Evolutionary conservation across 2,329 filamentous ascomycete species (phyloP).

Genomic region (Penicillium expansum): DNA sequence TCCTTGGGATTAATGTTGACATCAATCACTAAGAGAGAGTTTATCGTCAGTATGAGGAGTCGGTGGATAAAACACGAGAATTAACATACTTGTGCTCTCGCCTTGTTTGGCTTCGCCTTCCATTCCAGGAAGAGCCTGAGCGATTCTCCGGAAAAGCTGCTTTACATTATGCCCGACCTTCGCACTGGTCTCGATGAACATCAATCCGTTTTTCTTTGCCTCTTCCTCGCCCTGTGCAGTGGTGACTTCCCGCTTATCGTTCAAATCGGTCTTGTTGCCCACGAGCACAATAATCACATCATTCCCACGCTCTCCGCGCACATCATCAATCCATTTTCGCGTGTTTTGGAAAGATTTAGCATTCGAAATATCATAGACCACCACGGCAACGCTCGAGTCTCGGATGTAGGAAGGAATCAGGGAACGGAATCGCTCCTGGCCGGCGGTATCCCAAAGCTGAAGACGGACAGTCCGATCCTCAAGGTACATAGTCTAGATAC

Average conservation of each 20-base stretch:
- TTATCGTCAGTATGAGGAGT: conserved; percentile 24
- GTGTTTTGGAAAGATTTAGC: conserved; percentile 98
- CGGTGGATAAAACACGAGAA: neutral
- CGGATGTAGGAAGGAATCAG: conserved; percentile 98
- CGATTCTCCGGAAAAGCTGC: conserved; percentile 94
- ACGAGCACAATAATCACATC: conserved; percentile 99
- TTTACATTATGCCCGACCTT: conserved; percentile 99
- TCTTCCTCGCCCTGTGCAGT: conserved; percentile 96
- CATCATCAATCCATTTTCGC: conserved; percentile 98
- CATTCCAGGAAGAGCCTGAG: conserved; percentile 96
- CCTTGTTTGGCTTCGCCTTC: conserved; percentile 80
- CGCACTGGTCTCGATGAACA: conserved; percentile 99
- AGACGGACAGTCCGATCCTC: conserved; percentile 96
- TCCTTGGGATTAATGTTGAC: conserved; percentile 76
- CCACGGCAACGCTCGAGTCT: conserved; percentile 94
- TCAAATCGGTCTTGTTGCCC: conserved; percentile 98
- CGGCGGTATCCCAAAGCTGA: conserved; percentile 97
- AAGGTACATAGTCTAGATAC: conserved; percentile 87
- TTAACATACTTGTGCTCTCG: conserved; percentile 72
- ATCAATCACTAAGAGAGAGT: conserved; percentile 71
- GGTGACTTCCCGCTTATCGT: conserved; percentile 96
- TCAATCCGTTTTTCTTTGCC: conserved; percentile 94
- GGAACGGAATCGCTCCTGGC: conserved; percentile 94
- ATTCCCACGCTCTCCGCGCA: conserved; percentile 91
- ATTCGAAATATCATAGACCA: conserved; percentile 98